Evolutionary conservation across 2,329 filamentous ascomycete species (phyloP), one percentile per base, ranked within the genome.

Genomic region (Aspergillus ochraceoroseus): DNA sequence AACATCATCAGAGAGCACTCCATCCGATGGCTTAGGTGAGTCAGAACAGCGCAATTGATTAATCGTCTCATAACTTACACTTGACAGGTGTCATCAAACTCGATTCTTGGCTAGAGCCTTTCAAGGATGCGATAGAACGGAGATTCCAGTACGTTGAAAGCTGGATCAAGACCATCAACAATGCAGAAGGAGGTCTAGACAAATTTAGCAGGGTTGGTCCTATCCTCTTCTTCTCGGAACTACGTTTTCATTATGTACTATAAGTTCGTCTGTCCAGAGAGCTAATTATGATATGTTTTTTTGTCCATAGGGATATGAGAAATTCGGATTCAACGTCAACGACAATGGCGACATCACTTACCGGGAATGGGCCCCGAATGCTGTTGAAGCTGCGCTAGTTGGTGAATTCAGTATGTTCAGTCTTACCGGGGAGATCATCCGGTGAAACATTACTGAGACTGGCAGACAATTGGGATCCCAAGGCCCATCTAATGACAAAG

Each of bases 281-380:
- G 32, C 41, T 28, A 28, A 46, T 22, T 35, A 33, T 9, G 9
- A 20, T 37, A 3, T 4, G 13, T 3, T 25, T n/a, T n/a, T n/a
- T 19, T 14, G 17, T 37, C 34, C 38, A 12, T 51, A 94, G 87
- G 90, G 92, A 30, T 84, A 80, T 48, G 87, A 96, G 59, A 82
- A 76, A 48, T 95, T 85, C 59, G 92, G 92, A 41, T 79, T 98
- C 66, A 87, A 86, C 53, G 82, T 92, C 45, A 76, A 83, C 59
- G 71, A 79, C 38, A 81, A 94, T 57, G 87, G 87, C 63, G 88
- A 89, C 64, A 87, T 98, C 52, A 73, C 76, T 43, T 98, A 98
- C 67, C 79, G 87, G 54, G 92, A 98, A 75, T 98, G 92, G 92
- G 92, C 92, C 1, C 89, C 92, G 17, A 94, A 88, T 71, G 90